Base-by-base conservation (phyloP, 2,329 filamentous ascomycete species). In the Remersonia thermophila region DNA sequence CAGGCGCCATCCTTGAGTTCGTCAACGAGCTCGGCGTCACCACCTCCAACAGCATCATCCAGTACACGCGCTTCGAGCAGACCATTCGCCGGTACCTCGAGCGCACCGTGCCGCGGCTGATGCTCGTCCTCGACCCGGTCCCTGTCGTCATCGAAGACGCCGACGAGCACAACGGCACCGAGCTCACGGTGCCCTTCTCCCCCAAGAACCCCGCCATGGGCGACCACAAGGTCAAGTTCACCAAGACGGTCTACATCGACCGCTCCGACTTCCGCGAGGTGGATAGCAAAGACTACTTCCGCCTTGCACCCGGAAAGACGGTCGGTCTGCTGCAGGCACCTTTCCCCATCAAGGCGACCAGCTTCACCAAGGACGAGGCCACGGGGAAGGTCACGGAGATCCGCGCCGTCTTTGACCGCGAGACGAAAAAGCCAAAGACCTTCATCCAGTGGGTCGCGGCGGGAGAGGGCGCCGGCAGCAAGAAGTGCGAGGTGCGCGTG, bases 1-100 rank as follows among this genome's bases (percentile, higher is more conserved):
- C 89, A 0, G 83, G 83, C 16, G 87, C 86, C 2, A 82, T 95
- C 41, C 73, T 94, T 39, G 80, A 83, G 37, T 96, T 95, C 50
- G 77, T 95, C 40, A 84, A 85, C 47, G 86, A 94, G 58, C 75
- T 95, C 14, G 89, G 87, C 23, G 86, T 95, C 27, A 93, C 87
- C 0, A 93, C 86, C 26, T 71, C 79, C 27, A 73, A 75, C 35
- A 82, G 80, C 3, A 76, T 83, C 44, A 93, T 94, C 48, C 77
- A 89, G 55, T 78, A 84, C 32, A 61, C 70, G 38, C 77, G 81
- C n/a, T 85, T 96, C 43, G 89, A 96, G 52, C 77, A 89, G 53
- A 78, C 76, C 0, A 76, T 96, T 41, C 77, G 89, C 15, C 77
- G 77, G 45, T 93, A 94, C 55, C 77, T 96, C 11, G 89, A 96